A percentile compares a stretch with the other conserved stretches of the same genome.
phyloP scores from a whole-genome alignment of 2,329 filamentous ascomycete genomes.

The Fusarium pilosicola region DNA sequence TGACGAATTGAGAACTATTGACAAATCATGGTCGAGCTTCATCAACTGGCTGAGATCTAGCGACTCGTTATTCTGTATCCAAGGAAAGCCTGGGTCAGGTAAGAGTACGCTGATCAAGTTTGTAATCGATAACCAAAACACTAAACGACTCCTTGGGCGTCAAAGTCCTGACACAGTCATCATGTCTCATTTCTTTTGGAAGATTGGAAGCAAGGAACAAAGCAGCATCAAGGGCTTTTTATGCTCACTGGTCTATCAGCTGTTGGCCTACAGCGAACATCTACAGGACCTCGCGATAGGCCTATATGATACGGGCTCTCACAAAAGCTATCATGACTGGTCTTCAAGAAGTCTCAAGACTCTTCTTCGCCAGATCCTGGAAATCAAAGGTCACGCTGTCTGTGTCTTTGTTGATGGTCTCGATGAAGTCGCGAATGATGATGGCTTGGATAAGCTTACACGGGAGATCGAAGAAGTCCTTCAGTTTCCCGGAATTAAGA shows the following conservation, averaged over 20 bases:
- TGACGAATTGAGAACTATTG: not conserved
- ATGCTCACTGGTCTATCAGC: not conserved
- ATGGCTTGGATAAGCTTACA: accelerated
- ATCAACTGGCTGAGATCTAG: constrained; percentile 1
- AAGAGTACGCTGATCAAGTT: constrained; percentile 28
- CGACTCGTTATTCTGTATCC: not conserved
- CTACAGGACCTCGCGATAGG: accelerated
- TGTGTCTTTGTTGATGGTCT: not conserved
- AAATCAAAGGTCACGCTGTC: accelerated
- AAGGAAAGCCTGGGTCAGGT: constrained; percentile 25
- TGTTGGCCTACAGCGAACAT: accelerated
- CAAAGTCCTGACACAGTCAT: accelerated
- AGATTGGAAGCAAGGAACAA: not conserved
- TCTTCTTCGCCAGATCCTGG: accelerated
- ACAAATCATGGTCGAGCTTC: not conserved
- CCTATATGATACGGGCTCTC: accelerated
- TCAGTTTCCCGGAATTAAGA: accelerated
- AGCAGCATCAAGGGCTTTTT: not conserved
- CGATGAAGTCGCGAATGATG: not conserved
- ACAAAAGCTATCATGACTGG: not conserved
- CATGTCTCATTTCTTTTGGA: not conserved
- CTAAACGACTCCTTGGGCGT: accelerated
- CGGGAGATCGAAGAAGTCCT: not conserved
- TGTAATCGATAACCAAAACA: not conserved
- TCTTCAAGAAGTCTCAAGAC: accelerated